These are phyloP conservation scores for Malania oleifera DNA, from an alignment of 164 flowering plant species.

Conservation along the genomic window DNA sequence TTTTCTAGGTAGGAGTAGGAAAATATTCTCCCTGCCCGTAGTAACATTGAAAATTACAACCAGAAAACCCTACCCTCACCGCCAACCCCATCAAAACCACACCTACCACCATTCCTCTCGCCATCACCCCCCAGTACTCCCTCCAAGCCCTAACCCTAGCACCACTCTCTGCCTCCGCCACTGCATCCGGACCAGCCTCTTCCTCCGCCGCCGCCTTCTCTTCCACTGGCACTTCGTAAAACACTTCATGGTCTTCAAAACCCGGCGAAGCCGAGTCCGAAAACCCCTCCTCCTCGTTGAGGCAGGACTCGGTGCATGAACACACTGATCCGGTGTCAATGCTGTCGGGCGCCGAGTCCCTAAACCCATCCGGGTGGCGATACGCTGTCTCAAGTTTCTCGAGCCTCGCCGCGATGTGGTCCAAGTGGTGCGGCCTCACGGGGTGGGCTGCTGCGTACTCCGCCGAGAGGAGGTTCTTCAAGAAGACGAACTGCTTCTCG, in stretches of 20 bases:
- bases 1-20: slow-evolving; percentile 22
- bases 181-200: neutral
- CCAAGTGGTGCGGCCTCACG: slow-evolving; percentile 22
- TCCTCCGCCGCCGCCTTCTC: neutral
- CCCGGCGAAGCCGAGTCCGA: neutral
- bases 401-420: slow-evolving; percentile 24
- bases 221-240: neutral
- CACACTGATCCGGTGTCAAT: slow-evolving; percentile 19
- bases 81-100: slow-evolving; percentile 18
- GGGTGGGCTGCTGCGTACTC: slow-evolving; percentile 27
- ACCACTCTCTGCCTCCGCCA: neutral
- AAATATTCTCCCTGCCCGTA: neutral
- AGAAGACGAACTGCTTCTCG: slow-evolving; percentile 20
- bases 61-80: slow-evolving; percentile 15
- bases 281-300: slow-evolving; percentile 25
- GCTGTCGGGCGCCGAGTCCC: neutral
- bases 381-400: slow-evolving; percentile 20
- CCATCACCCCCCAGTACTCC: slow-evolving; percentile 13
- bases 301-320: slow-evolving; percentile 37
- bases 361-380: slow-evolving; percentile 14
- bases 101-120: slow-evolving; percentile 16
- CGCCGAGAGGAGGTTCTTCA: slow-evolving; percentile 28
- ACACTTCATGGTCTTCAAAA: slow-evolving; percentile 4
- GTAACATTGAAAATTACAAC: slow-evolving; percentile 7
- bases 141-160: slow-evolving; percentile 6